Evolutionary conservation across 2,329 filamentous ascomycete species (phyloP).

Genomic region (Trichophyton benhamiae): DNA sequence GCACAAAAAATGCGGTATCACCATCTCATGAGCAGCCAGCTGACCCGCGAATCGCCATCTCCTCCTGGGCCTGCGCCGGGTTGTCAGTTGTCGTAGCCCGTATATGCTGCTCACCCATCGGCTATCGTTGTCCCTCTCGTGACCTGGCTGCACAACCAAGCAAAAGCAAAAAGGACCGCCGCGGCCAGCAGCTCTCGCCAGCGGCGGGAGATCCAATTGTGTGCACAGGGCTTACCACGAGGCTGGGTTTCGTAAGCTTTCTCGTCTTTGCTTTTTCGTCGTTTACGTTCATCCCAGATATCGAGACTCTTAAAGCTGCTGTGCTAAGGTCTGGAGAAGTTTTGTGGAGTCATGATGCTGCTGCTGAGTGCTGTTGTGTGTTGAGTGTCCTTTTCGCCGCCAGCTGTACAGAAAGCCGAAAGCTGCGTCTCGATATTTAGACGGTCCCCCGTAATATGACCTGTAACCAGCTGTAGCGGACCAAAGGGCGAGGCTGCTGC

Average conservation of each 20-base stretch:
- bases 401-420: too few species aligned
- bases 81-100: not conserved
- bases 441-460: too few species aligned
- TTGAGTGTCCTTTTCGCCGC: too few species aligned
- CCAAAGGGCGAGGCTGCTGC: not conserved
- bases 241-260: not conserved
- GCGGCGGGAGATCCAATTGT: not conserved
- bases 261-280: not conserved
- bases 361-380: too few species aligned
- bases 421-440: too few species aligned
- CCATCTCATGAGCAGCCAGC: not conserved
- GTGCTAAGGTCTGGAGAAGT: not conserved
- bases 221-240: constrained; percentile 1
- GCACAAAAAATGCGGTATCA: not conserved
- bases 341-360: too few species aligned
- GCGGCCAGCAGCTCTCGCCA: not conserved
- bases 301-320: not conserved
- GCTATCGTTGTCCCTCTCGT: not conserved
- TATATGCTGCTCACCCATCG: not conserved
- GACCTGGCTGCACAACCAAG: not conserved
- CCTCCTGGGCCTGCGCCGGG: not conserved
- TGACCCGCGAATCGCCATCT: not conserved
- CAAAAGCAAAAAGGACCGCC: not conserved
- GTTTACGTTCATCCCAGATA: not conserved
- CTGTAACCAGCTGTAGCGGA: too few species aligned